Evolutionary conservation across 2,329 filamentous ascomycete species (phyloP).

Genomic region (Botrytis porri): DNA sequence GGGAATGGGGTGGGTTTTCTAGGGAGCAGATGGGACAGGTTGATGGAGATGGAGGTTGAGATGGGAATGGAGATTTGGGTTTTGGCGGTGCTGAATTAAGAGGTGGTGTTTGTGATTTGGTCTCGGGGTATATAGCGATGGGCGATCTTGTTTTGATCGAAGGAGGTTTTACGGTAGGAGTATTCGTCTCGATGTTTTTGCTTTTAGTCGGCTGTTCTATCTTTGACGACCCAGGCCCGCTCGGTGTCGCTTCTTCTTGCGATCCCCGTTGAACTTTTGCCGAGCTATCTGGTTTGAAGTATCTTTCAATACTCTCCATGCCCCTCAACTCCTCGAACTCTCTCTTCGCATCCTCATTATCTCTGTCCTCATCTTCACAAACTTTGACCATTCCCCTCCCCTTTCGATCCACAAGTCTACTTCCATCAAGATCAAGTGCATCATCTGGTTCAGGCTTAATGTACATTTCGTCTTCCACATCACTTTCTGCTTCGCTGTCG

Average conservation of each 20-base stretch:
- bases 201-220: neutral
- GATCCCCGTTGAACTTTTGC: neutral
- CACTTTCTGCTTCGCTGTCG: conserved; percentile 45
- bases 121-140: too few species aligned
- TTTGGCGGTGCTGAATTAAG: too few species aligned
- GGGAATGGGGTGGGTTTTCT: conserved; percentile 50
- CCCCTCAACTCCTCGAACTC: conserved; percentile 67
- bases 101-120: neutral
- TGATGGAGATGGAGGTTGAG: neutral
- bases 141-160: neutral
- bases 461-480: conserved; percentile 48
- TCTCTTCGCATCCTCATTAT: conserved; percentile 52
- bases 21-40: conserved; percentile 48
- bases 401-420: conserved; percentile 60
- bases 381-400: conserved; percentile 69
- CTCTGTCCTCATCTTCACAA: conserved; percentile 66
- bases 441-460: conserved; percentile 48
- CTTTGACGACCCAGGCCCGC: neutral
- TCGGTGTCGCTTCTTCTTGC: neutral
- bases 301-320: conserved; percentile 40
- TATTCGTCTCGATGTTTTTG: neutral
- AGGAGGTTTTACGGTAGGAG: neutral
- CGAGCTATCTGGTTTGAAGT: neutral
- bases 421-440: conserved; percentile 63
- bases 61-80: neutral